These are phyloP conservation scores for Beauveria caledonica DNA, from an alignment of 2,329 filamentous ascomycete genomes.

Conservation along the genomic window DNA sequence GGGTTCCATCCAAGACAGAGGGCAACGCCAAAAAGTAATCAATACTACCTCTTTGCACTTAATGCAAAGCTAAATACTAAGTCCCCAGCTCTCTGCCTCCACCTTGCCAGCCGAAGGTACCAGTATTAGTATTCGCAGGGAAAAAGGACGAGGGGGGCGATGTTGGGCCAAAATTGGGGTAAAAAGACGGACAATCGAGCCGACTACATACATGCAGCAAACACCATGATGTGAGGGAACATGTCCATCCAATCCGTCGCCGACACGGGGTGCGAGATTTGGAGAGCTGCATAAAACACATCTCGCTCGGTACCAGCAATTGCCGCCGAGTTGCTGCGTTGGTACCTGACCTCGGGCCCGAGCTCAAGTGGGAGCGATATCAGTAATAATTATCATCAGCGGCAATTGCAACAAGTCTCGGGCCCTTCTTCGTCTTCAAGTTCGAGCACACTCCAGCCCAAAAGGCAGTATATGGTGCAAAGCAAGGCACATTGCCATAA, in stretches of 20 bases:
- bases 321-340: background rate
- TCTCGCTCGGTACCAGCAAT: background rate
- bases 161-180: slow-evolving; percentile 6
- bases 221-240: background rate
- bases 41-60: background rate
- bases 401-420: background rate
- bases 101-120: background rate
- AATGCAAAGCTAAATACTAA: background rate
- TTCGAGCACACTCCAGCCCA: background rate
- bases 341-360: slow-evolving; percentile 1
- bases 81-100: background rate
- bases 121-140: background rate
- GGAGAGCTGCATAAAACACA: background rate
- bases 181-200: background rate
- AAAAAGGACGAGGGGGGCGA: background rate
- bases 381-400: background rate
- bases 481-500: background rate
- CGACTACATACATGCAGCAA: background rate
- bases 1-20: background rate
- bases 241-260: background rate
- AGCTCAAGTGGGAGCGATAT: background rate
- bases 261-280: background rate
- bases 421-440: background rate
- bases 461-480: background rate
- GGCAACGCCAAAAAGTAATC: background rate